Percentiles rank a stretch among this genome's conserved stretches.
phyloP scores from a whole-genome alignment of 2,329 filamentous ascomycete genomes.

The Endoconidiophora polonica region DNA sequence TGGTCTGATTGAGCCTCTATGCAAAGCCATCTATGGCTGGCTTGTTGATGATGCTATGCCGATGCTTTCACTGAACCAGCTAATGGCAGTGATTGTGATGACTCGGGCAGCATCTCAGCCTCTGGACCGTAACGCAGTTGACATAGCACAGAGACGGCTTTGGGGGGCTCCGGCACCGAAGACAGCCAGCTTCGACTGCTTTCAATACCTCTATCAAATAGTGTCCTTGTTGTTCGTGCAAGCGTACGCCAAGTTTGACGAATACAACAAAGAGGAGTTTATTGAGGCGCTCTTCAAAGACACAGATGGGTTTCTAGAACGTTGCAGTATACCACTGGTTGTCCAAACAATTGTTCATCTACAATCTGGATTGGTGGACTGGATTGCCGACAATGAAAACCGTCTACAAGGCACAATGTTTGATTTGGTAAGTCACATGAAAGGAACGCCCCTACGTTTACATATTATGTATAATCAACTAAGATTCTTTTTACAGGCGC shows the following conservation, averaged over 20 bases:
- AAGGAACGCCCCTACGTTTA: too few species aligned
- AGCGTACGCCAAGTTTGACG: constrained; percentile 33
- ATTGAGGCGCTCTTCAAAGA: constrained; percentile 34
- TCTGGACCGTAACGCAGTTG: constrained; percentile 43
- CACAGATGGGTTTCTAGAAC: constrained; percentile 34
- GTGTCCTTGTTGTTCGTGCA: constrained; percentile 34
- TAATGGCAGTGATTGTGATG: constrained; percentile 26
- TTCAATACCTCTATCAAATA: constrained; percentile 48
- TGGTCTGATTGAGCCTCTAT: constrained; percentile 53
- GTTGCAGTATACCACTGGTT: constrained; percentile 33
- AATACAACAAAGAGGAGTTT: constrained; percentile 22
- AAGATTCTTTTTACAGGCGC: constrained; percentile 22
- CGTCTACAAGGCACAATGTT: constrained; percentile 18
- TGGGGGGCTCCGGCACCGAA: constrained; percentile 39
- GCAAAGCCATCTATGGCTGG: constrained; percentile 26
- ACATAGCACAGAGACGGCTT: constrained; percentile 46
- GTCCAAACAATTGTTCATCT: constrained; percentile 39
- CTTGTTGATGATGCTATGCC: constrained; percentile 1
- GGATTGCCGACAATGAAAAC: constrained; percentile 40
- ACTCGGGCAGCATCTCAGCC: constrained; percentile 35
- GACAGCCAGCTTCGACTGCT: constrained; percentile 38
- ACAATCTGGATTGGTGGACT: constrained; percentile 43
- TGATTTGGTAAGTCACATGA: constrained; percentile 27
- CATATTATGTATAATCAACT: constrained; percentile 15
- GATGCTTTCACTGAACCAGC: constrained; percentile 16